phyloP scores from a whole-genome alignment of 805 yeast genomes.

The Teunomyces aglyptinius region DNA sequence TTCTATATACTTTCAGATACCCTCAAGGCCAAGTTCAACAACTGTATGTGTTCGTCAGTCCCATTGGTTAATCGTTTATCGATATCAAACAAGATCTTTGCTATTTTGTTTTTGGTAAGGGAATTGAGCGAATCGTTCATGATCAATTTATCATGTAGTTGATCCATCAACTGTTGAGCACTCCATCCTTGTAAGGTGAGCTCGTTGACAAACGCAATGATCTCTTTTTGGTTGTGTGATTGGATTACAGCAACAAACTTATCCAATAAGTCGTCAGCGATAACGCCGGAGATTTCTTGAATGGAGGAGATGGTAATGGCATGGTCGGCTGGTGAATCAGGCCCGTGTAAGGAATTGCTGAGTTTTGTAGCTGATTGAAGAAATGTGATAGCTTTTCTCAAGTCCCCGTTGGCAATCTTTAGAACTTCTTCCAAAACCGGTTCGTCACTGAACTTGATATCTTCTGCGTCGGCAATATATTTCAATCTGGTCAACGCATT shows the following conservation, averaged over 20 bases:
- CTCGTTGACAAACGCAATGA: constrained; percentile 47
- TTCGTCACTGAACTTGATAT: constrained; percentile 35
- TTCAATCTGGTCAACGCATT: constrained; percentile 70
- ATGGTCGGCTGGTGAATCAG: constrained; percentile 8
- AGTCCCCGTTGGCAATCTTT: constrained; percentile 80
- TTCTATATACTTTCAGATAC: constrained; percentile 16
- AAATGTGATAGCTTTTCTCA: constrained; percentile 87
- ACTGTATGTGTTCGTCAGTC: constrained; percentile 81
- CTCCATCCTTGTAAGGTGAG: constrained; percentile 72
- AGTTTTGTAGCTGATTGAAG: constrained; percentile 80
- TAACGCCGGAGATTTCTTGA: constrained; percentile 75
- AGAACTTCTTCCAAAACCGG: constrained; percentile 63
- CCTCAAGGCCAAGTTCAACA: constrained; percentile 57
- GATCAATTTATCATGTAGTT: constrained; percentile 66
- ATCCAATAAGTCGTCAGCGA: constrained; percentile 50
- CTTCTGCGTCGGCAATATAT: constrained; percentile 51
- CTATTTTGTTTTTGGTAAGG: constrained; percentile 59
- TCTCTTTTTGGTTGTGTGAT: constrained; percentile 23
- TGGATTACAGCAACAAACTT: constrained; percentile 36
- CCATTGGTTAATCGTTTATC: constrained; percentile 80
- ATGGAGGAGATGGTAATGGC: constrained; percentile 48
- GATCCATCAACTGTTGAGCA: constrained; percentile 67
- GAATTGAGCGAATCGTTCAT: constrained; percentile 51
- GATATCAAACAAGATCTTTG: constrained; percentile 65
- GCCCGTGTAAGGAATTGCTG: constrained; percentile 22